Conservation (phyloP, 2,329 filamentous ascomycete species). For the Trichoderma afroharzianum region DNA sequence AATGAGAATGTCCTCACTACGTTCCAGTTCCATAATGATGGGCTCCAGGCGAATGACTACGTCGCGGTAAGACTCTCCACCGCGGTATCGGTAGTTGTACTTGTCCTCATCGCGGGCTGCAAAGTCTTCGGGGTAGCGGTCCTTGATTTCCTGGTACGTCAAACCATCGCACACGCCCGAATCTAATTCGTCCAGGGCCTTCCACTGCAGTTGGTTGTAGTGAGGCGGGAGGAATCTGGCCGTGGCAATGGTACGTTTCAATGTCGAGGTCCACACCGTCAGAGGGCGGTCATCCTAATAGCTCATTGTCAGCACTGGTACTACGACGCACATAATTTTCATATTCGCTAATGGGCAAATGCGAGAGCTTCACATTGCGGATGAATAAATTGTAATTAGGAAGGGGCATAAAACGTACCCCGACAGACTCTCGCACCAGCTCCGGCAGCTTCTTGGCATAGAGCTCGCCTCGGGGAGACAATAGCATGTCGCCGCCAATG, state of each 20-base stretch:
- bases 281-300: slow-evolving; percentile 55
- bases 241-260: slow-evolving; percentile 85
- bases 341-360: not conserved
- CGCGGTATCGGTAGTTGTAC: slow-evolving; percentile 98
- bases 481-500: slow-evolving; percentile 86
- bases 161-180: slow-evolving; percentile 94
- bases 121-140: slow-evolving; percentile 91
- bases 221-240: slow-evolving; percentile 74
- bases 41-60: slow-evolving; percentile 96
- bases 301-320: not conserved
- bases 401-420: slow-evolving; percentile 52
- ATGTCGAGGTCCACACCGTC: slow-evolving; percentile 60
- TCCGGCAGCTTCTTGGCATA: slow-evolving; percentile 84
- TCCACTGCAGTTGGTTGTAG: slow-evolving; percentile 97
- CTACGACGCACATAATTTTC: not conserved
- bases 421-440: slow-evolving; percentile 79
- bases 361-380: not conserved
- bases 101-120: slow-evolving; percentile 95
- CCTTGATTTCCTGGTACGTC: slow-evolving; percentile 92
- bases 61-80: slow-evolving; percentile 92
- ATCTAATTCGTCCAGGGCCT: slow-evolving; percentile 95
- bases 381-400: not conserved
- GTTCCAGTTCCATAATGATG: slow-evolving; percentile 98
- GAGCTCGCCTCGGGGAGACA: slow-evolving; percentile 81
- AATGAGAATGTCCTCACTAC: slow-evolving; percentile 94